phyloP scores from a whole-genome alignment of 1,139 yeast genomes.

The Blastobotrys capitulatus region DNA sequence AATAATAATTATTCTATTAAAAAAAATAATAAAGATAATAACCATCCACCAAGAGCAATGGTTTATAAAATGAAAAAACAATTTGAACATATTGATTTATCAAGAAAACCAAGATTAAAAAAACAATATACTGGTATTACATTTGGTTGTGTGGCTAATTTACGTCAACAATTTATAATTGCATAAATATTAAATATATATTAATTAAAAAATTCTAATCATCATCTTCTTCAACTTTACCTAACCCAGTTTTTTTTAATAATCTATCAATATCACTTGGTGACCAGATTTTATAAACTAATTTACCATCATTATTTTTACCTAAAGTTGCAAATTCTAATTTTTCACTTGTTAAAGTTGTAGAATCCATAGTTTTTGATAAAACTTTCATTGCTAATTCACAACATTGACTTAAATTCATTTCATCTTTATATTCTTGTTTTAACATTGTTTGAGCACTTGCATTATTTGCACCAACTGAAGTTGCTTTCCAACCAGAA shows the following conservation, averaged over 20 bases:
- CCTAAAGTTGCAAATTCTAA: slow-evolving; percentile 83
- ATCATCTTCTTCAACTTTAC: slow-evolving; percentile 47
- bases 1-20: neutral
- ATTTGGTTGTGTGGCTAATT: slow-evolving; percentile 18
- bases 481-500: slow-evolving; percentile 97
- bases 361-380: slow-evolving; percentile 89
- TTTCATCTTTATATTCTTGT: slow-evolving; percentile 87
- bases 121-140: slow-evolving; percentile 13
- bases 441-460: slow-evolving; percentile 94
- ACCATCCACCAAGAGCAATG: slow-evolving; percentile 24
- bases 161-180: slow-evolving; percentile 20
- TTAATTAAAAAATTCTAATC: slow-evolving; percentile 25
- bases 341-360: slow-evolving; percentile 80
- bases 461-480: slow-evolving; percentile 93
- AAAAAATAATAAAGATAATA: neutral
- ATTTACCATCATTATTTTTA: slow-evolving; percentile 39
- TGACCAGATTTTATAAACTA: slow-evolving; percentile 70
- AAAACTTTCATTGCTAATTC: slow-evolving; percentile 87
- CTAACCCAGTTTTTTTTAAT: slow-evolving; percentile 68
- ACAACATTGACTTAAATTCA: slow-evolving; percentile 72
- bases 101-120: slow-evolving; percentile 8
- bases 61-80: slow-evolving; percentile 22
- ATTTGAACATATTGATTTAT: slow-evolving; percentile 21
- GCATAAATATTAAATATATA: neutral
- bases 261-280: slow-evolving; percentile 71